These are phyloP conservation scores for Arctium lappa DNA, from an alignment of 129 eudicot species.

Conservation along the genomic window DNA sequence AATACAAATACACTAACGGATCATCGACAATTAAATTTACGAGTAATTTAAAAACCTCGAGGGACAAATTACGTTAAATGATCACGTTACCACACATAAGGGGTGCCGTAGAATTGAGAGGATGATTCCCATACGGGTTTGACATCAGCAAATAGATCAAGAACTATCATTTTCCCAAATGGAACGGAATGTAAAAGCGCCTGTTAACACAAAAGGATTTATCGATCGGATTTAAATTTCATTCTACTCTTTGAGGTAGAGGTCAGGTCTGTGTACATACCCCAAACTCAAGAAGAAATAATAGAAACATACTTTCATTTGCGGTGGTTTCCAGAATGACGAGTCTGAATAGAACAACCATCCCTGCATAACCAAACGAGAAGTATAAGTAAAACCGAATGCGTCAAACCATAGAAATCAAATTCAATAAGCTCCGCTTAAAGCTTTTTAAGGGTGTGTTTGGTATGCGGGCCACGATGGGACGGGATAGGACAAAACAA, in stretches of 20 bases:
- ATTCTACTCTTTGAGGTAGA: neutral
- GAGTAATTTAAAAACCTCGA: neutral
- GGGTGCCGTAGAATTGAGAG: conserved; percentile 92
- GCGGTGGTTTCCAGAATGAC: conserved; percentile 92
- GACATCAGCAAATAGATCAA: conserved; percentile 96
- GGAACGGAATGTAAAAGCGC: conserved; percentile 98
- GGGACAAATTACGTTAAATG: neutral
- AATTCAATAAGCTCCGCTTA: neutral
- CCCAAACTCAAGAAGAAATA: neutral
- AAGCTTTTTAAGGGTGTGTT: too few relatives aligned
- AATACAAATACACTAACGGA: neutral
- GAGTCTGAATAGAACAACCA: conserved; percentile 95
- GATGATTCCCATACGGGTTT: conserved; percentile 96
- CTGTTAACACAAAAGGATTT: conserved; percentile 37
- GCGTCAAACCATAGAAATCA: neutral
- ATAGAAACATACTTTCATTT: conserved; percentile 71
- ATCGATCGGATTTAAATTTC: neutral
- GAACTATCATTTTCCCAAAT: conserved; percentile 96
- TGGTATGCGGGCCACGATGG: too few relatives aligned
- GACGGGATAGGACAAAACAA: too few relatives aligned
- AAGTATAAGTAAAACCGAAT: neutral
- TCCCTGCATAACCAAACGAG: conserved; percentile 52
- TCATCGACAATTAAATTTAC: neutral
- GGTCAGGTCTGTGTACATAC: neutral
- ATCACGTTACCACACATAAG: conserved; percentile 74